These are phyloP conservation scores for Phlebiopsis flavidoalba DNA, from an alignment of 768 basidiomycete genomes.

Conservation along the genomic window DNA sequence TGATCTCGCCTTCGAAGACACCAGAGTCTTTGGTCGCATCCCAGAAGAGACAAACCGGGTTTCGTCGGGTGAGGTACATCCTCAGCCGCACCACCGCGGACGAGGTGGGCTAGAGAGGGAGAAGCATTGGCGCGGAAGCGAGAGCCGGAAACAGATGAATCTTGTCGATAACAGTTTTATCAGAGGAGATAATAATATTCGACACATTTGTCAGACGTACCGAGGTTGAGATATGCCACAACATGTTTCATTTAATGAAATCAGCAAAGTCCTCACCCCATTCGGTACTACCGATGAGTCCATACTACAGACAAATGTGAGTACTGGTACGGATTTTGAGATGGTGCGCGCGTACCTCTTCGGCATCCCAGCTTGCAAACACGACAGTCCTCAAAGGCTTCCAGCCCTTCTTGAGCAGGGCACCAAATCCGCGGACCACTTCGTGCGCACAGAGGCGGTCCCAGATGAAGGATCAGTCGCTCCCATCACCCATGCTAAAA, in stretches of 20 bases:
- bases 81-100: slow-evolving; percentile 57
- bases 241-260: slow-evolving; percentile 77
- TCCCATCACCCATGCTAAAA: slow-evolving; percentile 69
- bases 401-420: slow-evolving; percentile 69
- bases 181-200: not conserved
- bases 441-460: slow-evolving; percentile 74
- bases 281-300: slow-evolving; percentile 83
- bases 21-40: slow-evolving; percentile 65
- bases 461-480: slow-evolving; percentile 79
- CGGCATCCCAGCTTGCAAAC: slow-evolving; percentile 79
- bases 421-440: slow-evolving; percentile 69
- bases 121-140: slow-evolving; percentile 56
- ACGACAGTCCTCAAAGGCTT: slow-evolving; percentile 76
- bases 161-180: slow-evolving; percentile 25
- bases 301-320: slow-evolving; percentile 42
- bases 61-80: slow-evolving; percentile 72
- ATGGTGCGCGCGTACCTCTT: slow-evolving; percentile 39
- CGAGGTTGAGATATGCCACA: slow-evolving; percentile 84
- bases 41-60: slow-evolving; percentile 65
- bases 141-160: slow-evolving; percentile 61
- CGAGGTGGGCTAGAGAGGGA: slow-evolving; percentile 77
- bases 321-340: too few relatives aligned
- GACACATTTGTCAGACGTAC: slow-evolving; percentile 21
- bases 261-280: slow-evolving; percentile 89
- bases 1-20: slow-evolving; percentile 38